Evolutionary conservation across 371 early-diverging fungal species (phyloP).

Genomic region (Haplosporangium sp.): DNA sequence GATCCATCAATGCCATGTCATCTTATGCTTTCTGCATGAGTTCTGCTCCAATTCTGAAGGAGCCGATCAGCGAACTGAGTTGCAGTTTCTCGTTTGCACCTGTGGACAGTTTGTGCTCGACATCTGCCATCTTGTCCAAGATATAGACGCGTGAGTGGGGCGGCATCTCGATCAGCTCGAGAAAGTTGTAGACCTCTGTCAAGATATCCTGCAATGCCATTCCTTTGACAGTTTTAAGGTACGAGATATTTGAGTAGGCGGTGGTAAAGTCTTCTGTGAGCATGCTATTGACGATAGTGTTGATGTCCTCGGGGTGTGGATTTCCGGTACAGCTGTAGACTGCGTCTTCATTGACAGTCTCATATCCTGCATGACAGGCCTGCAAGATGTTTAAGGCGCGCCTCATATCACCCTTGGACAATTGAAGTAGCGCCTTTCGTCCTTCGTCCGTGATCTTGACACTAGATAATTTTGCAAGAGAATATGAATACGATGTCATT

Average conservation of each 20-base stretch:
- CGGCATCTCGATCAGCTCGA: slow-evolving; percentile 77
- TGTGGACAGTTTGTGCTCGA: slow-evolving; percentile 88
- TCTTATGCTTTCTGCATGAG: slow-evolving; percentile 51
- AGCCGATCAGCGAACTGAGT: slow-evolving; percentile 81
- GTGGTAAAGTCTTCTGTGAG: slow-evolving; percentile 81
- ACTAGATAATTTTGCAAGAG: slow-evolving; percentile 34
- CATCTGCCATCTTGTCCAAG: slow-evolving; percentile 84
- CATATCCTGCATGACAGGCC: slow-evolving; percentile 88
- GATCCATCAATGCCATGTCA: neutral
- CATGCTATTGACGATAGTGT: slow-evolving; percentile 82
- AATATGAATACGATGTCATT: too few species aligned
- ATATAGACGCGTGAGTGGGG: slow-evolving; percentile 70
- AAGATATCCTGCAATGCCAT: slow-evolving; percentile 92
- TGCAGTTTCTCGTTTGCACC: slow-evolving; percentile 90
- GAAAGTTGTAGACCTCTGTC: slow-evolving; percentile 73
- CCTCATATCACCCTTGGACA: slow-evolving; percentile 97
- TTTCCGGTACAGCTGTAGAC: slow-evolving; percentile 94
- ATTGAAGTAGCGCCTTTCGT: slow-evolving; percentile 78
- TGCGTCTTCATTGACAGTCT: slow-evolving; percentile 76
- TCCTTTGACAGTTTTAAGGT: slow-evolving; percentile 84
- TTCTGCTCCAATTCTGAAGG: slow-evolving; percentile 80
- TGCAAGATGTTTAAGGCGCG: slow-evolving; percentile 95
- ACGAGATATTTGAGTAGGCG: slow-evolving; percentile 80
- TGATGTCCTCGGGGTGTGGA: slow-evolving; percentile 90
- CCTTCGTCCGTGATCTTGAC: slow-evolving; percentile 88